Base-by-base conservation (phyloP, 1,139 yeast genomes). In the Suhomyces terraborum region DNA sequence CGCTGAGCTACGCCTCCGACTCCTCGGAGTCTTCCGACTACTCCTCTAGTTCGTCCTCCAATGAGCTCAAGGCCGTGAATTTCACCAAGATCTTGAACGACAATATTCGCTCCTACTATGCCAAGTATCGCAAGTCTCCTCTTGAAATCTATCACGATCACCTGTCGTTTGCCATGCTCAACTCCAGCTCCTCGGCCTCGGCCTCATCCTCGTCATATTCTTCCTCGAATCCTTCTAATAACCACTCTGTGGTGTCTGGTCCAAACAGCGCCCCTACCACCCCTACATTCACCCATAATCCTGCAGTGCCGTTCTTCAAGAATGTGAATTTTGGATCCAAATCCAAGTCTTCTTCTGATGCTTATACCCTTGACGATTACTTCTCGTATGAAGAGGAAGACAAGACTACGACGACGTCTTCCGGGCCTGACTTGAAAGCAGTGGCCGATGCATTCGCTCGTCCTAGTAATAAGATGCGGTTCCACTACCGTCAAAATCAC, bases 401-500 rank as follows among this genome's bases (percentile, higher is more conserved):
- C 14, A 32, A 36, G 25, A n/a, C 32, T 12, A 3, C 22, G 12
- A 4, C 23, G 5, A 3, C 16, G 4, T n/a, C 28, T 2, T 18
- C 32, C 16, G 27, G 14, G 18, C 31, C 31, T 4, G 32, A 31
- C 4, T 20, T 17, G 18, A 25, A 27, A 10, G 21, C 38, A 13
- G 32, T 35, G 16, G 19, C 42, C 6, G 38, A 39, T 7, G 40
- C 23, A 6, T 30, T 41, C 13, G 23, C 36, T 21, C 29, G 32
- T 8, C 22, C 21, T n/a, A 38, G 27, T 25, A 52, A 58, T 29
- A 68, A 69, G 47, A 65, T 70, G 64, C 62, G 72, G 40, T 67
- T 74, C 48, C 73, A 68, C 46, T 74, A 71, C 53, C 69, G 79
- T 51, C 61, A 51, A 14, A 69, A 69, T 45, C 59, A 69, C 47